These are phyloP conservation scores for Camelina hispida DNA, from an alignment of 345 rosid species.

Conservation along the genomic window DNA sequence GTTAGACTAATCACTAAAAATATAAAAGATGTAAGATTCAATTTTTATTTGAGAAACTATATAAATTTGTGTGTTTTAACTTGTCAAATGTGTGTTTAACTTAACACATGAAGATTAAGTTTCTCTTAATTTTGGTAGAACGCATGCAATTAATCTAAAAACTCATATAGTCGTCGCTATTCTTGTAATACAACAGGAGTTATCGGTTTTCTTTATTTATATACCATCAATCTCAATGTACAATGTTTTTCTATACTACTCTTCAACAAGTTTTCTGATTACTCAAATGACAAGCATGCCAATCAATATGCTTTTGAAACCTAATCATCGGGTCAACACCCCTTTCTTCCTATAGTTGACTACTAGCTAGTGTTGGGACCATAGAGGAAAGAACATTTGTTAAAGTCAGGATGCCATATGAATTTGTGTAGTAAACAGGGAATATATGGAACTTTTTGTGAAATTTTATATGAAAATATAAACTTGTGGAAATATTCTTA, in stretches of 20 bases:
- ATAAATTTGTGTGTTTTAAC: neutral
- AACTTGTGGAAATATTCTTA: neutral
- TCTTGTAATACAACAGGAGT: no score
- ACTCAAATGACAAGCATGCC: slow-evolving; percentile 17
- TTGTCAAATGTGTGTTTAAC: no score
- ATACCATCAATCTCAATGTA: neutral
- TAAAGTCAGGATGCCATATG: slow-evolving; percentile 37
- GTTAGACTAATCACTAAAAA: neutral
- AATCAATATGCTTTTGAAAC: slow-evolving; percentile 27
- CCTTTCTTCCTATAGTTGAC: slow-evolving; percentile 24
- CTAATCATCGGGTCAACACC: slow-evolving; percentile 17
- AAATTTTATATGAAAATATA: neutral
- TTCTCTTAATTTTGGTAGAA: neutral
- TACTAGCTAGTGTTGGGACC: slow-evolving; percentile 37
- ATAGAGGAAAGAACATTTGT: slow-evolving; percentile 37
- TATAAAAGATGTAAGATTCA: neutral
- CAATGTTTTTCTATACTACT: neutral
- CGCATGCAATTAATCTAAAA: neutral
- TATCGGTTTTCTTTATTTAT: no score
- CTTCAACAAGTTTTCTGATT: slow-evolving; percentile 8
- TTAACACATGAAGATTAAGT: neutral
- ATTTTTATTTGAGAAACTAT: neutral
- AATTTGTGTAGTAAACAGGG: slow-evolving; percentile 27
- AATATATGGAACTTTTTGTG: slow-evolving; percentile 33
- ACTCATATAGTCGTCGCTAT: neutral